Evolutionary conservation across 1,284 basidiomycete genomes (phyloP).

Genomic region (Austroboletus novae-zelandiae): DNA sequence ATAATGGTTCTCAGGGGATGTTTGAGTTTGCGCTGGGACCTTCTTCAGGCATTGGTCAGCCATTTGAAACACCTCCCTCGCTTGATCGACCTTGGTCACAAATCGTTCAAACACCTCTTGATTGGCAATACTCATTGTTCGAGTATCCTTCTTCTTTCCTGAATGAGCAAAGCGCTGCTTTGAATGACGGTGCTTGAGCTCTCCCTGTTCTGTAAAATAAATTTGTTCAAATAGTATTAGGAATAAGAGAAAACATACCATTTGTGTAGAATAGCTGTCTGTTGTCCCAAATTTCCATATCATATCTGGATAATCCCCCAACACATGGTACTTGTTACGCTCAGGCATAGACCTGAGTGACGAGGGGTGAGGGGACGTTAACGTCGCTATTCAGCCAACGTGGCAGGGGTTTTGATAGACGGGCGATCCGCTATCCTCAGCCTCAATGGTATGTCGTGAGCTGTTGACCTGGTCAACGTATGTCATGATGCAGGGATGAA

Average conservation of each 20-base stretch:
- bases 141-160: background rate
- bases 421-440: too few relatives aligned
- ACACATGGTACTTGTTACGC: background rate
- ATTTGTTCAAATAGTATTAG: too few relatives aligned
- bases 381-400: too few relatives aligned
- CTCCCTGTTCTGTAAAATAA: background rate
- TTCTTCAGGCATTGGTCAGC: too few relatives aligned
- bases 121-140: background rate
- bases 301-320: constrained; percentile 23
- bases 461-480: too few relatives aligned
- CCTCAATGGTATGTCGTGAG: too few relatives aligned
- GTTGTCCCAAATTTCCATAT: background rate
- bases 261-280: background rate
- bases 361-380: too few relatives aligned
- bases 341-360: too few relatives aligned
- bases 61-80: background rate
- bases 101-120: background rate
- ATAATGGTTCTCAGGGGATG: background rate
- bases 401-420: too few relatives aligned
- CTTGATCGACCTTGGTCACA: background rate
- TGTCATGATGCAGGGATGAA: too few relatives aligned
- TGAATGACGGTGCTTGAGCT: background rate
- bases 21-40: background rate
- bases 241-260: background rate
- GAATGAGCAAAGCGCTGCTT: background rate